Percentiles rank a stretch among this genome's conserved stretches.
Evolutionary conservation across 2,329 filamentous ascomycete species (phyloP).

Genomic region (Penicillium sp.): DNA sequence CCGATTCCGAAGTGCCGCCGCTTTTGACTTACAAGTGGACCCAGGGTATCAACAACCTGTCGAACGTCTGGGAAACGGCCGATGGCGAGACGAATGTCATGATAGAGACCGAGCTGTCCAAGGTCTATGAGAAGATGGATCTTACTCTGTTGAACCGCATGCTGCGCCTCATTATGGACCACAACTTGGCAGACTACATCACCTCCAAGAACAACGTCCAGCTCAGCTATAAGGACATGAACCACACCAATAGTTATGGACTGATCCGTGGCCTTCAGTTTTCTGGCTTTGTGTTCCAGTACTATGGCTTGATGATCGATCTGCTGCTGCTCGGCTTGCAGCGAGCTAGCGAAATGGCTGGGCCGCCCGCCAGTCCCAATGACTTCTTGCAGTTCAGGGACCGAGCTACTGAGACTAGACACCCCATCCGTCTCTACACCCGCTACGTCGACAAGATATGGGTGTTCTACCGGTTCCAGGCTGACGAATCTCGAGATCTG

Average conservation of each 20-base stretch:
- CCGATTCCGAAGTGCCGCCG: conserved; percentile 94
- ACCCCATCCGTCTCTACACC: conserved; percentile 96
- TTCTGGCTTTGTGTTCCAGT: conserved; percentile 98
- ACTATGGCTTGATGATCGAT: conserved; percentile 94
- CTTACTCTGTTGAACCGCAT: conserved; percentile 91
- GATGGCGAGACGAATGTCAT: conserved; percentile 98
- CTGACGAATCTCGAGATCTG: conserved; percentile 90
- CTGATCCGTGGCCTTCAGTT: conserved; percentile 98
- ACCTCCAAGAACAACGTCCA: conserved; percentile 99
- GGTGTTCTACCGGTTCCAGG: conserved; percentile 92
- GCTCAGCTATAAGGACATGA: conserved; percentile 99
- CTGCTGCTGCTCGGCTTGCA: conserved; percentile 87
- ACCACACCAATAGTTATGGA: conserved; percentile 97
- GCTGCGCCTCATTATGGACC: conserved; percentile 94
- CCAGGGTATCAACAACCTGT: conserved; percentile 97
- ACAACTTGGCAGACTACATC: conserved; percentile 98
- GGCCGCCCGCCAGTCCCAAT: conserved; percentile 88
- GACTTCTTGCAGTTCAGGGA: conserved; percentile 98
- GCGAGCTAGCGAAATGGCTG: conserved; percentile 95
- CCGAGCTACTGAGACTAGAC: conserved; percentile 82
- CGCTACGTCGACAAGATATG: conserved; percentile 98
- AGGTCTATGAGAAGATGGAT: conserved; percentile 99
- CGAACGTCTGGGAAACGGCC: conserved; percentile 89
- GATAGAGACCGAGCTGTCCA: conserved; percentile 97
- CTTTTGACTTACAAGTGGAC: conserved; percentile 98